A percentile compares a stretch with the other conserved stretches of the same genome.
These are phyloP conservation scores for Daldinia concentrica DNA, from an alignment of 495 filamentous ascomycete species.

Conservation along the genomic window DNA sequence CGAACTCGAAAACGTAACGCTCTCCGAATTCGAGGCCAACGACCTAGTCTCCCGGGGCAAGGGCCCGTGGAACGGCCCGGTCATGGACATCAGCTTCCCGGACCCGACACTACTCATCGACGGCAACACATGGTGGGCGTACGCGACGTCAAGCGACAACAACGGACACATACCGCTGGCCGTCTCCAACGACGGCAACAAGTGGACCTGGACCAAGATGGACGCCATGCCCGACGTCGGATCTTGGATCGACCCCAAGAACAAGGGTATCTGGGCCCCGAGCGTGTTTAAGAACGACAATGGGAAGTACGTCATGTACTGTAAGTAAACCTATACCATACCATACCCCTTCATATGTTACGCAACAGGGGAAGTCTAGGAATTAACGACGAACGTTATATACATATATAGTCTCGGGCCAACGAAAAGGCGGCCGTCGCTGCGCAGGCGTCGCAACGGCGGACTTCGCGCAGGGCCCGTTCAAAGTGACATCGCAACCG, in stretches of 20 bases:
- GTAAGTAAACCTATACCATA: not conserved
- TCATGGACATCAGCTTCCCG: constrained; percentile 22
- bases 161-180: constrained; percentile 14
- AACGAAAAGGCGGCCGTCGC: not conserved
- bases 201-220: constrained; percentile 15
- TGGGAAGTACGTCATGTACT: constrained; percentile 23
- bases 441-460: not conserved
- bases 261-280: constrained; percentile 20
- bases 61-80: constrained; percentile 22
- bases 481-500: constrained; percentile 7
- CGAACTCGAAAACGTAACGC: not conserved
- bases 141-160: constrained; percentile 15
- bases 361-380: too few species aligned
- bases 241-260: constrained; percentile 8
- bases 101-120: constrained; percentile 19
- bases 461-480: not conserved
- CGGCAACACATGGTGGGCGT: constrained; percentile 17
- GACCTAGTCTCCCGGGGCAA: not conserved
- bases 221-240: constrained; percentile 22
- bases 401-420: not conserved
- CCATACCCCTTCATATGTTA: not conserved
- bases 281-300: constrained; percentile 17
- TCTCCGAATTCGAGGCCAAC: not conserved
- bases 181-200: constrained; percentile 8
- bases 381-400: too few species aligned